phyloP scores from a whole-genome alignment of 2,329 filamentous ascomycete species.

The Aurifilum marmelostoma region DNA sequence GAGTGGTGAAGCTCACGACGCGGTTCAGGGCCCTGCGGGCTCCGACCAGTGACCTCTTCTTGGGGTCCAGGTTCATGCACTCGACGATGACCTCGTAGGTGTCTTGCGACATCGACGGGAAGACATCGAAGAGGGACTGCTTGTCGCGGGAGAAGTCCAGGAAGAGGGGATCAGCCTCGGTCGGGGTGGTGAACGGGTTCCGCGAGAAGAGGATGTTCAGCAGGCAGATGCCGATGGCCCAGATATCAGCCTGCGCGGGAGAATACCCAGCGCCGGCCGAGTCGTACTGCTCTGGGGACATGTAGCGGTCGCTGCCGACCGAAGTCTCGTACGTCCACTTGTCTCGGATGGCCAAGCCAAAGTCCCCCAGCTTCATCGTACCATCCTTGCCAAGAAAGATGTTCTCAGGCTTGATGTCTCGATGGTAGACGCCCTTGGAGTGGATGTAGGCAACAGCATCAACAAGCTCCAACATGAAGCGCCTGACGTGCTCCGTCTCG shows the following conservation, averaged over 20 bases:
- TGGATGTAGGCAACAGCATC: slow-evolving; percentile 91
- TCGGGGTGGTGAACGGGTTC: slow-evolving; percentile 92
- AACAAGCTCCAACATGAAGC: slow-evolving; percentile 95
- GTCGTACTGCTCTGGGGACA: slow-evolving; percentile 98
- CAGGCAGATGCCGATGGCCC: slow-evolving; percentile 95
- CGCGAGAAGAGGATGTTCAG: slow-evolving; percentile 96
- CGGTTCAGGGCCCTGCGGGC: slow-evolving; percentile 78
- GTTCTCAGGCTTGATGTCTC: slow-evolving; percentile 99
- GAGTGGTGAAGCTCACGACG: slow-evolving; percentile 88
- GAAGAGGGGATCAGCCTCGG: slow-evolving; percentile 88
- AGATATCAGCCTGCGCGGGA: slow-evolving; percentile 90
- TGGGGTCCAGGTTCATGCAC: slow-evolving; percentile 88
- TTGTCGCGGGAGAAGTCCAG: slow-evolving; percentile 91
- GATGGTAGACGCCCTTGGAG: slow-evolving; percentile 87
- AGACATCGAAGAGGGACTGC: slow-evolving; percentile 96
- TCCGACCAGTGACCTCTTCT: slow-evolving; percentile 79
- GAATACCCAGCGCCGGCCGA: slow-evolving; percentile 86
- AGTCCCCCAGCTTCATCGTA: slow-evolving; percentile 94
- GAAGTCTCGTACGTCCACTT: slow-evolving; percentile 90
- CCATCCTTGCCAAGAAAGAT: slow-evolving; percentile 90
- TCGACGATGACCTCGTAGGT: slow-evolving; percentile 92
- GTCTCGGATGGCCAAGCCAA: slow-evolving; percentile 88
- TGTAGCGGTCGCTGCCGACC: slow-evolving; percentile 97
- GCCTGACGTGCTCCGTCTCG: slow-evolving; percentile 94
- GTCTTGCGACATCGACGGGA: slow-evolving; percentile 97